A percentile compares a stretch with the other conserved stretches of the same genome.
These are phyloP conservation scores for Austroboletus novae-zelandiae DNA, from an alignment of 1,284 basidiomycete species.

Conservation along the genomic window DNA sequence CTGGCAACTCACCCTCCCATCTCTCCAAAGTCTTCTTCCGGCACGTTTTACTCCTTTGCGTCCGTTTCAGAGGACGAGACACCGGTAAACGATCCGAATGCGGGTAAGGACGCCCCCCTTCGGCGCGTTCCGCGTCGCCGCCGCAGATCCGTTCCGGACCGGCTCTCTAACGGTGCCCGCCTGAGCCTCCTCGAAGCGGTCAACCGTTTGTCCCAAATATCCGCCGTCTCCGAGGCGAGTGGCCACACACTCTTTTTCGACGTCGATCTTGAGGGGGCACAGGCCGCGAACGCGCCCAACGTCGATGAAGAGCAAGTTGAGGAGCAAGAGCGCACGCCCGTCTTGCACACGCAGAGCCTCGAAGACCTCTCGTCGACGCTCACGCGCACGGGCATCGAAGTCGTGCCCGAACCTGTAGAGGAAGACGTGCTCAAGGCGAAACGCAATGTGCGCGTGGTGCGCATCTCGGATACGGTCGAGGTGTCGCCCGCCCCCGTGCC, in stretches of 20 bases:
- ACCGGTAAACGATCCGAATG: background rate
- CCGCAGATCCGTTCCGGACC: conserved; percentile 28
- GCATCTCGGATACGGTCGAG: conserved; percentile 27
- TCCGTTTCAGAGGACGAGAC: conserved; percentile 18
- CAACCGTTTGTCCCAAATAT: conserved; percentile 29
- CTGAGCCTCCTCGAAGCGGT: conserved; percentile 32
- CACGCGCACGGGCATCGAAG: conserved; percentile 16
- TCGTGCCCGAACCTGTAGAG: background rate
- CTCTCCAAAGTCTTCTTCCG: conserved; percentile 30
- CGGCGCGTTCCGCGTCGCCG: conserved; percentile 17
- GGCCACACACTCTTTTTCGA: conserved; percentile 30
- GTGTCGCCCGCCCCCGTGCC: conserved; percentile 15
- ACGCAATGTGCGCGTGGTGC: conserved; percentile 23
- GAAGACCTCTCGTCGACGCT: conserved; percentile 23
- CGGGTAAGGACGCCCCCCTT: background rate
- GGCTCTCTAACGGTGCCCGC: conserved; percentile 20
- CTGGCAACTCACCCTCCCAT: conserved; percentile 14
- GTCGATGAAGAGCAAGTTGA: background rate
- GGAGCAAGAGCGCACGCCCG: background rate
- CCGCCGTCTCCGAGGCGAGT: conserved; percentile 21
- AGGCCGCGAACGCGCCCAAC: background rate
- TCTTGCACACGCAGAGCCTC: conserved; percentile 23
- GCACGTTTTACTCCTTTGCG: conserved; percentile 26
- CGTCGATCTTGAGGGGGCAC: conserved; percentile 6
- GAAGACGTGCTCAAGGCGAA: conserved; percentile 7